Conservation (phyloP, 2,329 filamentous ascomycete genomes). For the Ceratocystis papillata region DNA sequence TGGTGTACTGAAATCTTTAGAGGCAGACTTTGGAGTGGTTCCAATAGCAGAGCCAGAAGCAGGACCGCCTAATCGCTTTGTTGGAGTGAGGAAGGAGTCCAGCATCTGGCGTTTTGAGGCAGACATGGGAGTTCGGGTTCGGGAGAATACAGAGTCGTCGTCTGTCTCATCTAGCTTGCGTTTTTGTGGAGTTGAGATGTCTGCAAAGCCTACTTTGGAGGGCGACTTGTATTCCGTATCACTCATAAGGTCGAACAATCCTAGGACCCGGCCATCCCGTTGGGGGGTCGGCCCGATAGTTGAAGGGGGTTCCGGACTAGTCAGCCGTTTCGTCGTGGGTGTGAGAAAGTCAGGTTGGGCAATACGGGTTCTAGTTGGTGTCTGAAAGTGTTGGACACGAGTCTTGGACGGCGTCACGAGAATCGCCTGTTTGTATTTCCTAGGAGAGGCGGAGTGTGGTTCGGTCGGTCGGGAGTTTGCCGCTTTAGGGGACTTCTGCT, state of each 20-base stretch:
- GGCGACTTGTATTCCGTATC: constrained; percentile 36
- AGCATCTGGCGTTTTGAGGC: constrained; percentile 51
- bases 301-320: constrained; percentile 46
- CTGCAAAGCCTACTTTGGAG: constrained; percentile 16
- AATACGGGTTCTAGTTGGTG: constrained; percentile 30
- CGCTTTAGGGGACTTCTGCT: constrained; percentile 30
- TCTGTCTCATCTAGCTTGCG: constrained; percentile 27
- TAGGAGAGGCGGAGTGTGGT: constrained; percentile 36
- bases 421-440: constrained; percentile 35
- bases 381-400: constrained; percentile 25
- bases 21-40: constrained; percentile 40
- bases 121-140: constrained; percentile 43
- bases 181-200: constrained; percentile 39
- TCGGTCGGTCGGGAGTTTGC: constrained; percentile 30
- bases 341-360: constrained; percentile 39
- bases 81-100: constrained; percentile 55
- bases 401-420: constrained; percentile 40
- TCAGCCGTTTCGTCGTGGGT: constrained; percentile 44
- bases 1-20: constrained; percentile 55
- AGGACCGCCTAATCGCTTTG: constrained; percentile 39
- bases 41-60: constrained; percentile 28
- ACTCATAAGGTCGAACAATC: constrained; percentile 61
- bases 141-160: constrained; percentile 27
- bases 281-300: constrained; percentile 70
- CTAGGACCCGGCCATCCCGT: constrained; percentile 63